Evolutionary conservation across 148 eudicot genomes (phyloP).

Genomic region (Rheum nobile): DNA sequence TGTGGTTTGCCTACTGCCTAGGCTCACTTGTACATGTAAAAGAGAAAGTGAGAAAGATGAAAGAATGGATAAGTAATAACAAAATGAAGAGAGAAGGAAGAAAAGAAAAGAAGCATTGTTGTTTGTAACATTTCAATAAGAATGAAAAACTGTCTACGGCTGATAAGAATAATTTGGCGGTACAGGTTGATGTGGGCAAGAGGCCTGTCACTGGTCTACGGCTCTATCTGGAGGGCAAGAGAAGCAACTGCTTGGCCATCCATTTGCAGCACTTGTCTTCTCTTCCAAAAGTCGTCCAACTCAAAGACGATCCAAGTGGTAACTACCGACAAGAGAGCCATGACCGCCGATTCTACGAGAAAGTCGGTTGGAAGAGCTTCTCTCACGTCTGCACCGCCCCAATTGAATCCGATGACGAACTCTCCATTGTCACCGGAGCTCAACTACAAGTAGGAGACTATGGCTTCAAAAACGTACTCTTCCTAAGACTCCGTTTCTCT

Average conservation of each 20-base stretch:
- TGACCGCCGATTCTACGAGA: slow-evolving; percentile 70
- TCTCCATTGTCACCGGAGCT: slow-evolving; percentile 90
- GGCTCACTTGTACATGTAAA: neutral
- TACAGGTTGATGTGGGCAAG: slow-evolving; percentile 93
- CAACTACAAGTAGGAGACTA: slow-evolving; percentile 71
- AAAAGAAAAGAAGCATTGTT: neutral
- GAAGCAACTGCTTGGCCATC: slow-evolving; percentile 87
- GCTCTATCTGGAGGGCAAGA: slow-evolving; percentile 84
- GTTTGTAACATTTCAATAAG: neutral
- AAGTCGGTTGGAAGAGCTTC: slow-evolving; percentile 93
- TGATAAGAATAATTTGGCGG: neutral
- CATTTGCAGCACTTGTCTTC: slow-evolving; percentile 96
- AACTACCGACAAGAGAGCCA: slow-evolving; percentile 45
- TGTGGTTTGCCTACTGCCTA: neutral
- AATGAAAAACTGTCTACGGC: neutral
- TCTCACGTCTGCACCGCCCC: slow-evolving; percentile 99
- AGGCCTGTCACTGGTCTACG: slow-evolving; percentile 95
- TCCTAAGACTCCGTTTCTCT: slow-evolving; percentile 74
- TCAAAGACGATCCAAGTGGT: slow-evolving; percentile 64
- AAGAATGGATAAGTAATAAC: neutral
- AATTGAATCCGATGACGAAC: slow-evolving; percentile 86
- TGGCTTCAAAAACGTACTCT: slow-evolving; percentile 76
- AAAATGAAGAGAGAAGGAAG: neutral
- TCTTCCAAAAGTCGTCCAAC: slow-evolving; percentile 76
- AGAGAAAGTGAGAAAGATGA: neutral